Evolutionary conservation across 2,329 filamentous ascomycete genomes (phyloP), one percentile per base, ranked within the genome.

Genomic region (Penicillium glabrum): DNA sequence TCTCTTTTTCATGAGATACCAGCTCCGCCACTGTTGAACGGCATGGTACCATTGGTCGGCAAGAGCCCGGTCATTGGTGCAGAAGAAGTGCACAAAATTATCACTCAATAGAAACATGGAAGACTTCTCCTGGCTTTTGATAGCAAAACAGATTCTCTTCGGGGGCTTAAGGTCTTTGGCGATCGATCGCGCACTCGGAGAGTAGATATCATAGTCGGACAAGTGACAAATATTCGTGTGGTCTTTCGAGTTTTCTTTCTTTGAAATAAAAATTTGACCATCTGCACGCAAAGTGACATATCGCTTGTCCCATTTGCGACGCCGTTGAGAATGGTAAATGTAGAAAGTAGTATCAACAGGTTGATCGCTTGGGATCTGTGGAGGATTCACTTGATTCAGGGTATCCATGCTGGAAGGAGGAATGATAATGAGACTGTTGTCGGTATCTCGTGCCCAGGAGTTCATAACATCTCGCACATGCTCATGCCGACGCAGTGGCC

Each of bases 41-140:
- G 83, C 82, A 16, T 83, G 79, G 67, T 89, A 87, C 75, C 93
- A 96, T 14, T 79, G 77, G n/a, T 83, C 81, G 0, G 90, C 90
- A 1, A 86, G 74, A 1, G 78, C 72, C 5, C 82, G 77, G 65
- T 97, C 90, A 45, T 91, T 90, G 1, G 89, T 91, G 57, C 86
- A 88, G 76, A 98, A 96, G 75, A 93, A 96, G 69, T 98, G 93
- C 3, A 96, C 89, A 69, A 91, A 98, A 64, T 93, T 93, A 51
- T 90, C 87, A 3, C 88, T 89, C 53, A 88, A 88, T 53, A 91
- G 78, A 68, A 97, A 97, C 67, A 96, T 87, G 56, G 85, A 86
- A 0, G 89, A 89, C 74, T 93, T 96, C 69, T 96, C 89, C 76
- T 96, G 92, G 65, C 90, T 96, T 76, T 96, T 97, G 65, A 98